phyloP scores from a whole-genome alignment of 2,329 filamentous ascomycete species.

The Fusarium sp. region DNA sequence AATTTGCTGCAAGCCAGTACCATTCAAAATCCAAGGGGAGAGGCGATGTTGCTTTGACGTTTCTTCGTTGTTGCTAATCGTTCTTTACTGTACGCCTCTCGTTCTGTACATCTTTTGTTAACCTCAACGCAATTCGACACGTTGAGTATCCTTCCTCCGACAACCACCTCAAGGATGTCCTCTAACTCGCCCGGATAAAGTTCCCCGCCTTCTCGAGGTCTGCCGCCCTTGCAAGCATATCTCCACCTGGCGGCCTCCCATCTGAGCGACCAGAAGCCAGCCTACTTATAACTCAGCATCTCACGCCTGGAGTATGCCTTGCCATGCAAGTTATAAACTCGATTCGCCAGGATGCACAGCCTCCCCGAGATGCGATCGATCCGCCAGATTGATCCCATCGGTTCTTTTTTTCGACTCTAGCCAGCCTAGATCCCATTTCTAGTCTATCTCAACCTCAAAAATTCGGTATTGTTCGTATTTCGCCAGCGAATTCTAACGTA shows the following conservation, averaged over 20 bases:
- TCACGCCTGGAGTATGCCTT: conserved; percentile 4
- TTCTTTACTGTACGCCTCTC: conserved; percentile 13
- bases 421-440: background rate
- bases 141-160: conserved; percentile 3
- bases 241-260: conserved; percentile 37
- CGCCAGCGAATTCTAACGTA: background rate
- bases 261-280: conserved; percentile 10
- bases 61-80: conserved; percentile 12
- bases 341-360: background rate
- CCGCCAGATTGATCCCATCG: no score
- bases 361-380: background rate
- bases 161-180: conserved; percentile 4
- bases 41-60: background rate
- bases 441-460: background rate
- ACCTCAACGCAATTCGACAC: background rate
- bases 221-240: conserved; percentile 9
- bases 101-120: conserved; percentile 1
- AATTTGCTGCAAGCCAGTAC: background rate
- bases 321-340: background rate
- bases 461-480: conserved; percentile 1
- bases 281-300: conserved; percentile 25
- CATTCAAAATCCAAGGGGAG: background rate
- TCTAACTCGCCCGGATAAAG: conserved; percentile 15
- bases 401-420: background rate
- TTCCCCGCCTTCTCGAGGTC: conserved; percentile 16